These are phyloP conservation scores for Rhytidhysteron rufulum DNA, from an alignment of 2,329 filamentous ascomycete species.

Conservation along the genomic window DNA sequence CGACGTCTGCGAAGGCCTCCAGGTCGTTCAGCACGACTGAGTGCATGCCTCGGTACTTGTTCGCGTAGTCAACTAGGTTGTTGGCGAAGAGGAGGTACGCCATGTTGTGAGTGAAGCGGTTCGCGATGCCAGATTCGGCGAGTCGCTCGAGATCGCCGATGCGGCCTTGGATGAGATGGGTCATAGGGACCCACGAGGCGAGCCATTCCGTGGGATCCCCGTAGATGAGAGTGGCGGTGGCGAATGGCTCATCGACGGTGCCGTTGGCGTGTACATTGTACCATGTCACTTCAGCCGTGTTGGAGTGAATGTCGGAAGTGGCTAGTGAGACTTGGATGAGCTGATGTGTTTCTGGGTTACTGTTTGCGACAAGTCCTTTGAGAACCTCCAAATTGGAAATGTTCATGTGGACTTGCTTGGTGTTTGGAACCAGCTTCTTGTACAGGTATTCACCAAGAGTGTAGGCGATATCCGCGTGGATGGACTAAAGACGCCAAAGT, in stretches of 20 bases:
- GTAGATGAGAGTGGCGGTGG: background rate
- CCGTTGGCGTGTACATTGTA: background rate
- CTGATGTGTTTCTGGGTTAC: background rate
- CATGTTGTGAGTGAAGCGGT: constrained; percentile 26
- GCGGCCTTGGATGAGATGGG: background rate
- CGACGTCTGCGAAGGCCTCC: constrained; percentile 26
- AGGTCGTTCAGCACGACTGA: constrained; percentile 34
- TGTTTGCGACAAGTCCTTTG: constrained; percentile 7
- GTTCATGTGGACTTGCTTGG: constrained; percentile 28
- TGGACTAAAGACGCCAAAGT: constrained; percentile 7
- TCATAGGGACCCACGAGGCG: background rate
- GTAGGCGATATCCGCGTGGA: constrained; percentile 32
- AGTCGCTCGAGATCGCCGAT: background rate
- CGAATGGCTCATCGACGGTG: background rate
- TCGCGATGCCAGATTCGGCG: constrained; percentile 9
- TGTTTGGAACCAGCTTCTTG: constrained; percentile 6
- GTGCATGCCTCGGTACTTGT: constrained; percentile 31
- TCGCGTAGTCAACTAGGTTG: constrained; percentile 28
- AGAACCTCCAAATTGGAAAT: constrained; percentile 36
- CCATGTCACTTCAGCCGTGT: background rate
- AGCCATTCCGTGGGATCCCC: background rate
- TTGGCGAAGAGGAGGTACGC: constrained; percentile 33
- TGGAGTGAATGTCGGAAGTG: background rate
- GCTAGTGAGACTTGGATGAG: background rate
- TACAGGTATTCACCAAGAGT: constrained; percentile 26